Base-by-base conservation (phyloP, 2,329 filamentous ascomycete species). In the Aspergillus ustus region DNA sequence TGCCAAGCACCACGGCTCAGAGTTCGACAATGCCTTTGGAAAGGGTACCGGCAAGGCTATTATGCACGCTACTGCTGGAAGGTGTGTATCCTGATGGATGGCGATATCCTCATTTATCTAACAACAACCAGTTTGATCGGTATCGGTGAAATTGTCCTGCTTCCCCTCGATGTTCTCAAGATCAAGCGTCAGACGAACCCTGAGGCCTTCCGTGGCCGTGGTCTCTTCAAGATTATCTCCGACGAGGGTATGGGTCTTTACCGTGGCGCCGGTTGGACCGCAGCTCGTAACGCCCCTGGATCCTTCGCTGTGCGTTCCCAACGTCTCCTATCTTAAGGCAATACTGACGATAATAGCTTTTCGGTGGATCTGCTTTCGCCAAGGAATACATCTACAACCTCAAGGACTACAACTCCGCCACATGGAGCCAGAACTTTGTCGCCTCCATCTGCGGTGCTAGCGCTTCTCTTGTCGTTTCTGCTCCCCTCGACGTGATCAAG, bases 101-200 rank as follows among this genome's bases (percentile, higher is more conserved):
- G 20, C 13, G 37, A 15, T 29, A 19, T 13, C 2, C 3, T 29
- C 34, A 40, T 8, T 31, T 22, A 40, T 29, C 48, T 64, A 29
- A 50, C 53, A 44, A 22, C 28, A 25, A 22, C 7, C 66, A 94
- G 91, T 81, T 76, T 99, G 73, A 96, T 99, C 74, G 95, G 95
- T 72, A 97, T 99, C 72, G 95, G 95, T 75, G 95, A 99, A 83
- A 96, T 99, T 67, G 87, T 99, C 62, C 87, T 99, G 31, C 87
- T 99, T 45, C 95, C 95, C 46, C 87, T 99, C 63, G 95, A 99
- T 72, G 94, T 99, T 44, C 87, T 99, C 66, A 99, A 99, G 87
- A 99, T 99, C 83, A 99, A 99, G 87, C 89, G 95, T 73, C 95
- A 99, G 83, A 99, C 95, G 69, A 99, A 99, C 84, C 95, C 95